Percentiles rank a stretch among this genome's conserved stretches.
Conservation (phyloP, 495 filamentous ascomycete genomes). For the Penicillium steckii region DNA sequence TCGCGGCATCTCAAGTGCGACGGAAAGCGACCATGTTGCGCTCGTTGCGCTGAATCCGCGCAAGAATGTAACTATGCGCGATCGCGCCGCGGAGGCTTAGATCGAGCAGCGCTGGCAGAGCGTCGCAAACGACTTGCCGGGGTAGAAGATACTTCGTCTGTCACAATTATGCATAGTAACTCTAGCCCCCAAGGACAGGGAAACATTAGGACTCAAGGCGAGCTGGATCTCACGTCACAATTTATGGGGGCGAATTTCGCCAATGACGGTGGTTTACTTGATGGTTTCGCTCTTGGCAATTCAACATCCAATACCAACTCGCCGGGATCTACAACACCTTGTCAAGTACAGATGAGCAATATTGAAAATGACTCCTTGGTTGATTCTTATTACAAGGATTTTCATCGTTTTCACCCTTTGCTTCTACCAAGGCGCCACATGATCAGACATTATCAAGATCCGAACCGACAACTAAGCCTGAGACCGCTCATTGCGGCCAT, state of each 20-base stretch:
- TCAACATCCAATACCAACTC: not conserved
- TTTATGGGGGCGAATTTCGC: conserved; percentile 1
- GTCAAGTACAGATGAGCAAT: not conserved
- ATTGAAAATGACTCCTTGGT: conserved; percentile 23
- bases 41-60: conserved; percentile 17
- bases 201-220: not conserved
- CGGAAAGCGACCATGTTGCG: conserved; percentile 15
- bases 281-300: conserved; percentile 3
- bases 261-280: not conserved
- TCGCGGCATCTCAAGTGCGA: conserved; percentile 25
- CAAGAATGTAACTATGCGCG: conserved; percentile 19
- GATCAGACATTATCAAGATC: conserved; percentile 15
- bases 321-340: not conserved
- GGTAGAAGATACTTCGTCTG: not conserved
- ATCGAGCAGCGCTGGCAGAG: conserved; percentile 22
- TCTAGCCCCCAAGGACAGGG: not conserved
- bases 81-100: conserved; percentile 21
- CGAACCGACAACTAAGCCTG: conserved; percentile 14
- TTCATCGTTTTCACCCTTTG: conserved; percentile 29
- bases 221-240: conserved; percentile 3
- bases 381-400: conserved; percentile 31
- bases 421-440: conserved; percentile 21
- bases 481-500: conserved; percentile 21
- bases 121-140: conserved; percentile 19
- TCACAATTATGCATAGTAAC: not conserved